Percentiles rank a stretch among this genome's conserved stretches.
Evolutionary conservation across 495 filamentous ascomycete genomes (phyloP).

Genomic region (Penicillium bialowiezense): DNA sequence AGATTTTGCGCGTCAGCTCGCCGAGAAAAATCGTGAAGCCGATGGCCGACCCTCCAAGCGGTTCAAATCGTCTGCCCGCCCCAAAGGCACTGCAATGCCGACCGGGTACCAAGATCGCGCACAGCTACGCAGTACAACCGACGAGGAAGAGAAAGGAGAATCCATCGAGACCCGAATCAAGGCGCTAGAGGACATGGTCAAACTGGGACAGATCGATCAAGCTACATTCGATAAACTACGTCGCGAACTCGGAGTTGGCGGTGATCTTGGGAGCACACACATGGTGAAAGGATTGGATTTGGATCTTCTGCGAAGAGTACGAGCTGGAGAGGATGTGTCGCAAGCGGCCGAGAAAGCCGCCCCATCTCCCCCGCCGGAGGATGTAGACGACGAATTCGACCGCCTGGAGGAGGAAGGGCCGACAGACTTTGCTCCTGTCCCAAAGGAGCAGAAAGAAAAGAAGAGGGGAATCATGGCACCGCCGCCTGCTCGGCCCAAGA

Average conservation of each 20-base stretch:
- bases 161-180: conserved; percentile 64
- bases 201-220: conserved; percentile 76
- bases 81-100: conserved; percentile 78
- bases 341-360: conserved; percentile 18
- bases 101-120: conserved; percentile 87
- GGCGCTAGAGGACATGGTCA: conserved; percentile 77
- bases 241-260: conserved; percentile 72
- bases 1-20: conserved; percentile 83
- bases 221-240: conserved; percentile 69
- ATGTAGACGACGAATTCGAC: conserved; percentile 79
- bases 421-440: conserved; percentile 43
- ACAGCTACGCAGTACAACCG: conserved; percentile 34
- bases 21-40: conserved; percentile 63
- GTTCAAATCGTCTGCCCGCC: conserved; percentile 74
- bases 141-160: conserved; percentile 34
- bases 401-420: conserved; percentile 60
- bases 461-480: conserved; percentile 79
- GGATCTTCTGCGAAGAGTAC: conserved; percentile 70
- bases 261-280: conserved; percentile 75
- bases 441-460: conserved; percentile 55
- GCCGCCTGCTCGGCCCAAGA: conserved; percentile 61
- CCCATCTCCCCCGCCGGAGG: conserved; percentile 16
- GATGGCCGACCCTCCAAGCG: conserved; percentile 54
- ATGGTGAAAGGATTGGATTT: conserved; percentile 90
- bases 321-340: conserved; percentile 68